Conservation (phyloP, 2,329 filamentous ascomycete species). For the Cytospora paraplurivora region DNA sequence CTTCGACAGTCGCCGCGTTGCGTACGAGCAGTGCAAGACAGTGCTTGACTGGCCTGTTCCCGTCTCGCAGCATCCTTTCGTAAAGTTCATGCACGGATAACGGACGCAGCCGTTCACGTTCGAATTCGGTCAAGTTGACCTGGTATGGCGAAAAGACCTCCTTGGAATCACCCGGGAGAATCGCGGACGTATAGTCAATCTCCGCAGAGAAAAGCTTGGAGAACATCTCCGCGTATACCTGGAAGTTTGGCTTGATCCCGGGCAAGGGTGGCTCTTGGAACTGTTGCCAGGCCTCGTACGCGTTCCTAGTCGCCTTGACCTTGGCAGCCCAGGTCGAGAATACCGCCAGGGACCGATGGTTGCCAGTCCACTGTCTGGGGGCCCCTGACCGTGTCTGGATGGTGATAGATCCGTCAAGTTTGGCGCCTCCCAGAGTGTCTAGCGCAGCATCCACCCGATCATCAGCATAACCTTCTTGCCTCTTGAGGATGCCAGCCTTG, state of each 20-base stretch:
- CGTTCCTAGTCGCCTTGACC: conserved; percentile 61
- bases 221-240: conserved; percentile 63
- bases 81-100: conserved; percentile 63
- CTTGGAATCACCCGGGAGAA: conserved; percentile 61
- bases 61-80: conserved; percentile 54
- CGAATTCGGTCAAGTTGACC: conserved; percentile 63
- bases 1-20: conserved; percentile 50
- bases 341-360: conserved; percentile 38
- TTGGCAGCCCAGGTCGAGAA: conserved; percentile 55
- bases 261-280: conserved; percentile 44
- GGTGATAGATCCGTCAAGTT: conserved; percentile 54
- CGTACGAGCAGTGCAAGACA: conserved; percentile 59
- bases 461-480: conserved; percentile 57
- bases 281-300: conserved; percentile 61
- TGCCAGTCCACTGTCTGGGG: conserved; percentile 37
- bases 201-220: conserved; percentile 51
- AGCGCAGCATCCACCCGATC: conserved; percentile 51
- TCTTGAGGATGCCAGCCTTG: conserved; percentile 55
- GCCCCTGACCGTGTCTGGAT: conserved; percentile 54
- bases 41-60: conserved; percentile 50
- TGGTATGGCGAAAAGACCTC: conserved; percentile 58
- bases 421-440: conserved; percentile 55
- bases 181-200: conserved; percentile 30
- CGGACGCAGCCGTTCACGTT: conserved; percentile 62
- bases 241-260: conserved; percentile 40